These are phyloP conservation scores for Sanguinoderma infundibulare DNA, from an alignment of 1,284 basidiomycete species.

Conservation along the genomic window DNA sequence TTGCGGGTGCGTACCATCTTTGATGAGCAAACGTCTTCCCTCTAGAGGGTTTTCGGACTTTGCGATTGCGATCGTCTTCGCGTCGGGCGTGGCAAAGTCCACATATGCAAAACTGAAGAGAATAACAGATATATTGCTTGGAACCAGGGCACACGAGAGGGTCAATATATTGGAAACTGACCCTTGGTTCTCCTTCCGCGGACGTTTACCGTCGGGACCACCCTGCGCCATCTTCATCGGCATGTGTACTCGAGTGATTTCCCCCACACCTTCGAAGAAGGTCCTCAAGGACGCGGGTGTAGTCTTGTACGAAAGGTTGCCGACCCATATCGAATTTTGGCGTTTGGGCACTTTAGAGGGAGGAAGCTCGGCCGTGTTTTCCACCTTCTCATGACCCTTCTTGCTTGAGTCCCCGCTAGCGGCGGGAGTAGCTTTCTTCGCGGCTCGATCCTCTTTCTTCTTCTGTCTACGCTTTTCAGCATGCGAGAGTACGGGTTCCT, in stretches of 20 bases:
- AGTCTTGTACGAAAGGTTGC: slow-evolving; percentile 94
- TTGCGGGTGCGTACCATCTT: slow-evolving; percentile 71
- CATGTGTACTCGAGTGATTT: slow-evolving; percentile 77
- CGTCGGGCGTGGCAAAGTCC: slow-evolving; percentile 84
- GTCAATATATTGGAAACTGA: slow-evolving; percentile 39
- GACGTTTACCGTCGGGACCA: slow-evolving; percentile 36
- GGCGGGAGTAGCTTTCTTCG: not conserved
- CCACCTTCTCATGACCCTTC: slow-evolving; percentile 45
- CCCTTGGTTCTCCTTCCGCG: slow-evolving; percentile 70
- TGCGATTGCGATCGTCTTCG: slow-evolving; percentile 76
- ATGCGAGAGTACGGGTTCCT: slow-evolving; percentile 65
- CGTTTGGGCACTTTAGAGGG: slow-evolving; percentile 47
- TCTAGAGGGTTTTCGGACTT: slow-evolving; percentile 84
- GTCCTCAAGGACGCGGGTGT: slow-evolving; percentile 69
- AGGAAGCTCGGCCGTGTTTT: slow-evolving; percentile 33
- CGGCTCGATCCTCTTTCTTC: slow-evolving; percentile 46
- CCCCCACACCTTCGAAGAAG: slow-evolving; percentile 77
- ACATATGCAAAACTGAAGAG: slow-evolving; percentile 89
- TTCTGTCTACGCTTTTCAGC: slow-evolving; percentile 70
- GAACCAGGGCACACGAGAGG: not conserved
- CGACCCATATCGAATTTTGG: slow-evolving; percentile 92
- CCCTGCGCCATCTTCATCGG: slow-evolving; percentile 56
- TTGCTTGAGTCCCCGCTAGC: slow-evolving; percentile 34
- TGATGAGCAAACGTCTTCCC: slow-evolving; percentile 90
- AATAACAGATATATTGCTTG: slow-evolving; percentile 17